Base-by-base conservation (phyloP, 371 early-diverging fungal genomes). In the Catenaria anguillulae region DNA sequence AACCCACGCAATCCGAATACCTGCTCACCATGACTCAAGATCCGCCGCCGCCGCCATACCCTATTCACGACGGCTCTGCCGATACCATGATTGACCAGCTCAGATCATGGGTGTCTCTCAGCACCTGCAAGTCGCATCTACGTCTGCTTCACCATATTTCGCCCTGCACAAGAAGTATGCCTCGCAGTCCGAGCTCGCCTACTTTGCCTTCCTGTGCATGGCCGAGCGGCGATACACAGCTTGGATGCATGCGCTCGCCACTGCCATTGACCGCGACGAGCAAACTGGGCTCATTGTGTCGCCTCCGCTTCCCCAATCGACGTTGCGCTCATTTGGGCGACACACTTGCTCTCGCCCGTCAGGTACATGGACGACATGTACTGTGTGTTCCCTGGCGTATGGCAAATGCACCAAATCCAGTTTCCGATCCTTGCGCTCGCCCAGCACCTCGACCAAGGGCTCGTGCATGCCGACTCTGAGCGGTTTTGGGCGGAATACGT, bases 201-300 rank as follows among this genome's bases (percentile, higher is more conserved):
- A 24, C 8, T 15, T 50, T 17, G 52, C 29, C 2, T 26, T 29
- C 31, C 19, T 29, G 29, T 50, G 52, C 52, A 8, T 29, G 21
- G 58, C 35, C 23, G 58, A 58, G 31, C 8, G n/a, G 33, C 58
- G 58, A 6, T 58, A 58, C 58, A 23, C 8, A 15, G 19, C 26
- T 4, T 58, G 58, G 58, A 40, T 58, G 58, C 24, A 21, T 31
- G 43, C 42, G 58, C 58, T 58, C 26, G 58, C 58, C 19, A 8
- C 33, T 2, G 31, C 52, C 15, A 19, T 50, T 8, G 21, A 15
- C 31, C 29, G 13, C 17, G 26, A 36, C 26, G 15, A n/a, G 24
- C 1, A 4, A 12, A 36, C 15, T 21, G 26, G 19, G 2, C 4
- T 12, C 6, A 17, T 4, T 23, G 15, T 36, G 36, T 36, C 58